Conservation (phyloP, 179 eudicot species). For the Pouteria campechiana region DNA sequence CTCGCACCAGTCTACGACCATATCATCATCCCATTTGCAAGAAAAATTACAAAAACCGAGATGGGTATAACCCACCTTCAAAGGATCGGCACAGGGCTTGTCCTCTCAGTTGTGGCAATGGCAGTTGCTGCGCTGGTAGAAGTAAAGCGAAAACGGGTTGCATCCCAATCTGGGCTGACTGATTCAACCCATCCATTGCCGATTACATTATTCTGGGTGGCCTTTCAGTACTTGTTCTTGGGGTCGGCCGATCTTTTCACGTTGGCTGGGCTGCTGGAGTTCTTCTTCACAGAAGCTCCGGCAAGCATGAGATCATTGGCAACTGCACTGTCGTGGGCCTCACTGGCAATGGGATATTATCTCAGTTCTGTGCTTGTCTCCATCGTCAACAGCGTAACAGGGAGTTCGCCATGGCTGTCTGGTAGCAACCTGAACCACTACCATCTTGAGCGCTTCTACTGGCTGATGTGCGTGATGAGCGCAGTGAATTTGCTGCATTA, state of each 20-base stretch:
- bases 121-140: conserved; percentile 74
- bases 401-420: conserved; percentile 50
- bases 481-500: conserved; percentile 54
- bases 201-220: conserved; percentile 75
- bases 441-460: conserved; percentile 68
- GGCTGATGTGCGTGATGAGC: conserved; percentile 69
- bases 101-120: conserved; percentile 67
- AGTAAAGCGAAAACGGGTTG: conserved; percentile 44
- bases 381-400: conserved; percentile 40
- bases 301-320: conserved; percentile 76
- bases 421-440: conserved; percentile 68
- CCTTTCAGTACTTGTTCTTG: conserved; percentile 66
- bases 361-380: conserved; percentile 72
- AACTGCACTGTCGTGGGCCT: conserved; percentile 84
- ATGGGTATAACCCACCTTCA: conserved; percentile 73
- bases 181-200: conserved; percentile 54
- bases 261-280: conserved; percentile 80
- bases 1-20: conserved; percentile 74
- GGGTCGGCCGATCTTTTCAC: conserved; percentile 91
- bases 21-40: conserved; percentile 46
- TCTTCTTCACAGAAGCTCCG: conserved; percentile 89
- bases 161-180: conserved; percentile 21
- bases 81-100: conserved; percentile 64
- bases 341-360: conserved; percentile 78
- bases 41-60: conserved; percentile 51